Percentiles rank a stretch among this genome's conserved stretches.
Conservation (phyloP, 352 stramenopile genomes). For the Globisporangium cystogenes region DNA sequence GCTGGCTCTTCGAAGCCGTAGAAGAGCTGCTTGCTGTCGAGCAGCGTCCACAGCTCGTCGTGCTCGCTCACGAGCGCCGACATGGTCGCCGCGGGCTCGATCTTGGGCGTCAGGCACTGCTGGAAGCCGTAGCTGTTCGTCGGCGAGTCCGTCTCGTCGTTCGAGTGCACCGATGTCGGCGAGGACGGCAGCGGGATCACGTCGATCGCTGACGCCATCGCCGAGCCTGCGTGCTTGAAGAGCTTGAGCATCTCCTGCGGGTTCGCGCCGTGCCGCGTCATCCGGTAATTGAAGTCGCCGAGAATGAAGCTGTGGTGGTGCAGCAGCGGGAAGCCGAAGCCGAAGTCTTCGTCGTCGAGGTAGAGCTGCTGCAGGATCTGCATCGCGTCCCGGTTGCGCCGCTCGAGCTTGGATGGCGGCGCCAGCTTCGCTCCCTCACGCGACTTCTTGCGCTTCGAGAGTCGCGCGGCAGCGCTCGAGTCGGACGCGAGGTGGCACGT, state of each 20-base stretch:
- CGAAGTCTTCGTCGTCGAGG: slow-evolving; percentile 75
- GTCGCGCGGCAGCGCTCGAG: slow-evolving; percentile 40
- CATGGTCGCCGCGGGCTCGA: slow-evolving; percentile 20
- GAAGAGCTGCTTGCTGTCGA: slow-evolving; percentile 65
- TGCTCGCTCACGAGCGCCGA: slow-evolving; percentile 48
- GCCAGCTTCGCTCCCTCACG: slow-evolving; percentile 1
- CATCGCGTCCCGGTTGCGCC: slow-evolving; percentile 78
- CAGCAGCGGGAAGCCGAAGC: slow-evolving; percentile 77
- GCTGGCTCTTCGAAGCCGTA: slow-evolving; percentile 68
- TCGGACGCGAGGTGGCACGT: slow-evolving; percentile 87
- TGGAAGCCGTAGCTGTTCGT: slow-evolving; percentile 29
- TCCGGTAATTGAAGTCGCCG: slow-evolving; percentile 89
- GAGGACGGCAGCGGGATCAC: slow-evolving; percentile 9
- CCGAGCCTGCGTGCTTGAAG: slow-evolving; percentile 11
- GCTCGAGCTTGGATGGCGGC: slow-evolving; percentile 62
- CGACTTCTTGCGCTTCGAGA: slow-evolving; percentile 20
- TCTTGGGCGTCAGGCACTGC: slow-evolving; percentile 42
- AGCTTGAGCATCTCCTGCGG: slow-evolving; percentile 51
- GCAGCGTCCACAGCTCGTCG: slow-evolving; percentile 65
- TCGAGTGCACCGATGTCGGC: slow-evolving; percentile 3
- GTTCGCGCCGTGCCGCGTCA: slow-evolving; percentile 38
- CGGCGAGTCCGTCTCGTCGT: slow-evolving; percentile 18
- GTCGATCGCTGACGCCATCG: slow-evolving; percentile 4
- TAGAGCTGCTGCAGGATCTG: slow-evolving; percentile 80
- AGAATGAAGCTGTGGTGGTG: slow-evolving; percentile 88